These are phyloP conservation scores for Aspergillus tubingensis DNA, from an alignment of 2,329 filamentous ascomycete genomes.

Conservation along the genomic window DNA sequence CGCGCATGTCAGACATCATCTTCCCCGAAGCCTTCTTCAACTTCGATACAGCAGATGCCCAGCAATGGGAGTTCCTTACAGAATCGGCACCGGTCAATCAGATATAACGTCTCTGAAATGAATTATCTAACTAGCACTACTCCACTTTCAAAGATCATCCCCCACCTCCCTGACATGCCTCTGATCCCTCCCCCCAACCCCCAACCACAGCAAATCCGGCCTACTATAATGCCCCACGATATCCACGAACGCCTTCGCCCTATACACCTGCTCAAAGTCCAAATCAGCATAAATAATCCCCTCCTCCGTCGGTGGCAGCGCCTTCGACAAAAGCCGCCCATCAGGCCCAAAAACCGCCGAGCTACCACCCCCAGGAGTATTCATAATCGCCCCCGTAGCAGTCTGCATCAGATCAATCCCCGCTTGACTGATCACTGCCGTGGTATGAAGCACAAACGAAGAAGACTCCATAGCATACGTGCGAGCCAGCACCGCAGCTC, in stretches of 20 bases:
- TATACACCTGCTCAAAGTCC: constrained; percentile 44
- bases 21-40: too few species aligned
- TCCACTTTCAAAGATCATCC: too few species aligned
- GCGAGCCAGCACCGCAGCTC: constrained; percentile 49
- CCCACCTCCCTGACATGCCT: not conserved
- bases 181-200: not conserved
- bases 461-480: constrained; percentile 59
- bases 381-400: constrained; percentile 43
- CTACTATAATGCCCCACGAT: not conserved
- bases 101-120: too few species aligned
- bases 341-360: constrained; percentile 55
- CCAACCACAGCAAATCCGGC: not conserved
- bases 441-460: constrained; percentile 57
- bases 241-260: constrained; percentile 15
- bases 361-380: constrained; percentile 44
- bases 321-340: constrained; percentile 47
- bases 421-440: constrained; percentile 48
- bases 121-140: too few species aligned
- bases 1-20: too few species aligned
- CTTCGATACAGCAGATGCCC: too few species aligned
- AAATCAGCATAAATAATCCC: constrained; percentile 53
- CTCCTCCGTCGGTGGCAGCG: constrained; percentile 42
- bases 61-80: too few species aligned
- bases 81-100: too few species aligned
- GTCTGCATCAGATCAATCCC: constrained; percentile 50